Base-by-base conservation (phyloP, 306 rosid species). In the Carpinus fangiana region DNA sequence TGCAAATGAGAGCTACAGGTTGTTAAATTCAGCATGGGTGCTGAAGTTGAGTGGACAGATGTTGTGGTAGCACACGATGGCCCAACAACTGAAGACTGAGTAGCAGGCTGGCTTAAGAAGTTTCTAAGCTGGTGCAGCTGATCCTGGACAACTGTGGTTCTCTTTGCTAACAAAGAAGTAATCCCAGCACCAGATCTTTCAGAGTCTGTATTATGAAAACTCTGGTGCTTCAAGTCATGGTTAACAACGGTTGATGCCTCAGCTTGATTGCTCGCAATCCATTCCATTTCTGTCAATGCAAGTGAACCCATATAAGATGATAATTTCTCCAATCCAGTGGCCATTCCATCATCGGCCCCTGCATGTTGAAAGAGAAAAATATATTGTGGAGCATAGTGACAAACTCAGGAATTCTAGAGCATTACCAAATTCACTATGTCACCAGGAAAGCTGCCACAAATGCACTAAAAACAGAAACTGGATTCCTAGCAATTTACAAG, bases 281-380 rank as follows among this genome's bases (percentile, higher is more conserved):
- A 93, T 12, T 95, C 97, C 90, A 91, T 95, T 89, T 92, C 98
- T 92, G 97, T 87, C 87, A 95, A 92, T 78, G 91, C 94, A 92
- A 92, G 97, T 87, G 95, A 95, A 92, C 82, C 79, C 92, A 90
- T 84, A 84, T 92, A 90, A 95, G 97, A 90, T 76, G 89, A 90
- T 84, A 95, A 86, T 87, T 85, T 88, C 80, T 87, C 93, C 92
- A 88, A 90, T 68, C 88, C 90, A 87, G 83, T 90, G 92, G 93
- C 92, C 92, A 84, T 90, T 84, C 73, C 81, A 88, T 86, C 90
- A 92, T 80, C 76, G 93, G 80, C 97, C 94, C 93, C 92, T 88
- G 92, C 94, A 92, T 80, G 74, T 87, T 86, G 75, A 93, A 89
- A 80, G 83, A 85, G 78, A 81, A 79, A 73, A 79, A 81, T 87